A percentile compares a stretch with the other conserved stretches of the same genome.
Conservation (phyloP, 2,329 filamentous ascomycete species). For the Davidsoniella australis region DNA sequence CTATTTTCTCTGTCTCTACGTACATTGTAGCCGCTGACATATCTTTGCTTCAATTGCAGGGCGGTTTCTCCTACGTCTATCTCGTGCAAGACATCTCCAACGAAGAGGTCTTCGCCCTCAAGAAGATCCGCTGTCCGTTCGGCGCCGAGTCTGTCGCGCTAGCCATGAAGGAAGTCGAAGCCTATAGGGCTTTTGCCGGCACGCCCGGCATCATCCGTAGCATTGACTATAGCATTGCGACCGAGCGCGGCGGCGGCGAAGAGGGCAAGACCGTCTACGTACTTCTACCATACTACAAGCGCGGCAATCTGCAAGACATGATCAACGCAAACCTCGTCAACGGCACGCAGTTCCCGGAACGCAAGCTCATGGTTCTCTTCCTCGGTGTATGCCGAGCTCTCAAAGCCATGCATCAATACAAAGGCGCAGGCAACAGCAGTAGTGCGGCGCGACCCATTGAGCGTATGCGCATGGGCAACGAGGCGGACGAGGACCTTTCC, state of each 20-base stretch:
- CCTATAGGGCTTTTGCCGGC: conserved; percentile 76
- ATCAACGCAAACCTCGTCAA: conserved; percentile 99
- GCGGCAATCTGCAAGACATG: conserved; percentile 91
- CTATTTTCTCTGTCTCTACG: conserved; percentile 2
- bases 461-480: conserved; percentile 35
- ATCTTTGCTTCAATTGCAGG: conserved; percentile 30
- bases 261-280: conserved; percentile 88
- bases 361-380: conserved; percentile 74
- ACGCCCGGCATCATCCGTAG: conserved; percentile 74
- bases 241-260: conserved; percentile 46
- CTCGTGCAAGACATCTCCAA: conserved; percentile 82
- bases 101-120: conserved; percentile 78
- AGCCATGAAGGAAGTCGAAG: conserved; percentile 93
- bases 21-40: background rate
- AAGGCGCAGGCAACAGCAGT: conserved; percentile 24
- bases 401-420: conserved; percentile 81
- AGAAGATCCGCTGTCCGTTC: conserved; percentile 98
- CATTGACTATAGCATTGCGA: conserved; percentile 66
- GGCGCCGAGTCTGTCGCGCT: conserved; percentile 89
- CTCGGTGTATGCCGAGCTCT: conserved; percentile 80
- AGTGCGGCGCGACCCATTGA: conserved; percentile 20
- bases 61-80: conserved; percentile 97
- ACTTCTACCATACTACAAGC: conserved; percentile 81
- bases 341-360: conserved; percentile 76
- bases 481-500: conserved; percentile 22